These are phyloP conservation scores for Wickerhamomyces mucosus DNA, from an alignment of 805 yeast species.

Conservation along the genomic window DNA sequence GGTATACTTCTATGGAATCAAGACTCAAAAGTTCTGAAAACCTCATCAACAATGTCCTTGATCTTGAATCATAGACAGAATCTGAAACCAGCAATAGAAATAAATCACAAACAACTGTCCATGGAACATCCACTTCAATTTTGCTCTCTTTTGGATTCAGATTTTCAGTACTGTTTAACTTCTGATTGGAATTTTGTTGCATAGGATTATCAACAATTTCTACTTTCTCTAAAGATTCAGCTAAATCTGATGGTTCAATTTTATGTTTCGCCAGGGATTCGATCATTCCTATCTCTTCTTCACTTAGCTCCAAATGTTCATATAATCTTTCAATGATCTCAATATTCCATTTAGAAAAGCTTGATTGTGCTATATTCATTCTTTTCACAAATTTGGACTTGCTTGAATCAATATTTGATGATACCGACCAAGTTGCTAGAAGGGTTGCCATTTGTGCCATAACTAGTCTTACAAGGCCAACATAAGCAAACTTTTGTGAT, in stretches of 20 bases:
- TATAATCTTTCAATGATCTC: constrained; percentile 62
- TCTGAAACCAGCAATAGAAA: constrained; percentile 74
- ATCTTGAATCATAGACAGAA: constrained; percentile 82
- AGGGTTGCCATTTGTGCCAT: constrained; percentile 75
- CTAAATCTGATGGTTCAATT: constrained; percentile 61
- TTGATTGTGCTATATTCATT: constrained; percentile 60
- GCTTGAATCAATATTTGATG: constrained; percentile 36
- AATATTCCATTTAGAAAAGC: constrained; percentile 79
- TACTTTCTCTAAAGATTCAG: constrained; percentile 46
- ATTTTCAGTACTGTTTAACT: constrained; percentile 1
- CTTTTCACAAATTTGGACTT: constrained; percentile 42
- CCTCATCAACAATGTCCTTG: constrained; percentile 63
- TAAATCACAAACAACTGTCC: constrained; percentile 92
- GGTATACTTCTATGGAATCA: constrained; percentile 58
- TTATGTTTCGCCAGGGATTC: constrained; percentile 82
- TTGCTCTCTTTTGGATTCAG: constrained; percentile 20
- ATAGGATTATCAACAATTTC: constrained; percentile 42
- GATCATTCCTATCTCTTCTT: constrained; percentile 81
- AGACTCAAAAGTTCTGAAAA: constrained; percentile 60
- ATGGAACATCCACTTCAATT: constrained; percentile 66
- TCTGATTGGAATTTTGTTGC: constrained; percentile 20
- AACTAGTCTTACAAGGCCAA: constrained; percentile 70
- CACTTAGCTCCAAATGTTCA: constrained; percentile 66
- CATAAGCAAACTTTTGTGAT: constrained; percentile 83
- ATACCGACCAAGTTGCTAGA: constrained; percentile 47